Percentiles rank a stretch among this genome's conserved stretches.
Evolutionary conservation across 2,329 filamentous ascomycete species (phyloP).

Genomic region (Curvularia eragrostidis): DNA sequence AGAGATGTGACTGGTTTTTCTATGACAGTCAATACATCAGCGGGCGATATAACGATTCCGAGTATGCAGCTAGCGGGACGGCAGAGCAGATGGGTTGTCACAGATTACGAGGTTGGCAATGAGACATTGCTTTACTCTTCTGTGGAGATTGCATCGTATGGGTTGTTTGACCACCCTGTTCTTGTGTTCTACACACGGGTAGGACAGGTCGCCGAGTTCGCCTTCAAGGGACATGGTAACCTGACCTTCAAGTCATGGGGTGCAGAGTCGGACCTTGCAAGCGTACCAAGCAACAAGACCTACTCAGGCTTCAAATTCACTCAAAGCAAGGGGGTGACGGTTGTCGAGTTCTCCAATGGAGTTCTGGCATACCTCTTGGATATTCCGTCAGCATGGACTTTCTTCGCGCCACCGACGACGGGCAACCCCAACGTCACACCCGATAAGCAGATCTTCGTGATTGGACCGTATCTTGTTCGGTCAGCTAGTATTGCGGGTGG

Average conservation of each 20-base stretch:
- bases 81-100: slow-evolving; percentile 63
- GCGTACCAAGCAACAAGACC: slow-evolving; percentile 22
- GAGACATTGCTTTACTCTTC: slow-evolving; percentile 60
- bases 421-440: slow-evolving; percentile 54
- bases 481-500: slow-evolving; percentile 51
- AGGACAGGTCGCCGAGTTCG: slow-evolving; percentile 60
- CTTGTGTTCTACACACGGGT: slow-evolving; percentile 59
- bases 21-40: slow-evolving; percentile 57
- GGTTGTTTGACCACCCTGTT: slow-evolving; percentile 56
- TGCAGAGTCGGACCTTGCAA: slow-evolving; percentile 45
- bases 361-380: slow-evolving; percentile 62
- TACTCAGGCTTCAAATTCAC: slow-evolving; percentile 53
- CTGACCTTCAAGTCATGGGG: slow-evolving; percentile 54
- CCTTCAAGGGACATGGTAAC: slow-evolving; percentile 52
- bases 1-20: slow-evolving; percentile 55
- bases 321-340: slow-evolving; percentile 56
- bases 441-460: slow-evolving; percentile 52
- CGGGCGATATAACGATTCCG: slow-evolving; percentile 53
- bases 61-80: slow-evolving; percentile 59
- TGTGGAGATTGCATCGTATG: slow-evolving; percentile 59
- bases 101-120: slow-evolving; percentile 59
- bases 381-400: slow-evolving; percentile 61
- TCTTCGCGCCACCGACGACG: slow-evolving; percentile 62
- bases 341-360: slow-evolving; percentile 59
- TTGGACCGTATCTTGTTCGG: slow-evolving; percentile 45